These are phyloP conservation scores for Candida methanosorbosa DNA, from an alignment of 805 yeast species.

Conservation along the genomic window DNA sequence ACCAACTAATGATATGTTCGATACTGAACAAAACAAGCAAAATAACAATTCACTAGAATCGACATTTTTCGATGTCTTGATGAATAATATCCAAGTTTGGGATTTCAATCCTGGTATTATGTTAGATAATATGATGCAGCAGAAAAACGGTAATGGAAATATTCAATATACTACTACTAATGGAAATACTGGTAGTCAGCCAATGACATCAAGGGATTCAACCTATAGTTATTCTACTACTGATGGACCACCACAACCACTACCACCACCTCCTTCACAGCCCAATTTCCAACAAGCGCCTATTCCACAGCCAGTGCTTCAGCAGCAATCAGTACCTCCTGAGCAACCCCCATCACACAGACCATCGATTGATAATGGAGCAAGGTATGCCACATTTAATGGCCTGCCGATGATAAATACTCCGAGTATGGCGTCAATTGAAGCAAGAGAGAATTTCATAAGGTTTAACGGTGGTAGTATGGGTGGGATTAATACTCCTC, in stretches of 20 bases:
- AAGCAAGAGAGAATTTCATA: no score
- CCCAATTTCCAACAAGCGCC: constrained; percentile 1
- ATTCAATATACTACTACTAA: no score
- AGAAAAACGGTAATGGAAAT: no score
- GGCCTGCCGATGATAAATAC: no score
- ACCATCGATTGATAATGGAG: no score
- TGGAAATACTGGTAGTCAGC: no score
- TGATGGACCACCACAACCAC: background rate
- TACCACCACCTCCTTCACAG: background rate
- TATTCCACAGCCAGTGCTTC: background rate
- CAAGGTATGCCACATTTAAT: no score
- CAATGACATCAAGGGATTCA: background rate
- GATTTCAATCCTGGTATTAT: constrained; percentile 5
- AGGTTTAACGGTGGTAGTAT: no score
- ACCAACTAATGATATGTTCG: background rate
- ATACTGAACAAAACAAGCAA: constrained; percentile 1
- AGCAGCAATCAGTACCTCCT: background rate
- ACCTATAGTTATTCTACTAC: background rate
- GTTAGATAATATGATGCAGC: background rate
- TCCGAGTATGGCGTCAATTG: no score
- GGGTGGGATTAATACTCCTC: no score
- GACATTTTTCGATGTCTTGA: constrained; percentile 14
- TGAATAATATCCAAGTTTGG: constrained; percentile 16
- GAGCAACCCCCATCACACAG: no score
- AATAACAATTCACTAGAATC: constrained; percentile 3